Base-by-base conservation (phyloP, 352 stramenopile species). In the Globisporangium iwayamae region DNA sequence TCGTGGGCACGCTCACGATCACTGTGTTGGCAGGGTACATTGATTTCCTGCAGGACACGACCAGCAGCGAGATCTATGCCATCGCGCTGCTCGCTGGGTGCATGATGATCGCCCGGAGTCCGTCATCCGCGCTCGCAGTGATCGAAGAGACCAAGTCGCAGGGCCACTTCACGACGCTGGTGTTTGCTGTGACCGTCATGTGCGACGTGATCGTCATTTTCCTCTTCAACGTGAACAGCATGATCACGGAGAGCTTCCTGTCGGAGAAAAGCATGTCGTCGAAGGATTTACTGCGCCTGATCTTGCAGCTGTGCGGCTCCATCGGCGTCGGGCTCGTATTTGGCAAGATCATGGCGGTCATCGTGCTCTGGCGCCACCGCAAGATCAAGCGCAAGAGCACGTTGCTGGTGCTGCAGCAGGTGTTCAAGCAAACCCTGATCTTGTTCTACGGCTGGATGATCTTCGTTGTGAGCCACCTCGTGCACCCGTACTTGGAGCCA, bases 91-190 rank as follows among this genome's bases (percentile, higher is more conserved):
- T 90, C 7, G 79, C 79, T 8, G 81, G 81, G 0, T 87, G 78
- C 56, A 87, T 90, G 77, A 88, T 89, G 81, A 85, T 87, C 62
- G 81, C 81, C 20, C 78, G 79, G 34, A 87, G 76, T 38, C 81
- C 81, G 43, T 86, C 79, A 10, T 90, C 81, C 9, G 81, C 81
- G 13, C 69, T 90, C 14, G 81, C 81, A 0, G 76, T 90, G 50
- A 87, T 90, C 48, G 76, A 89, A 72, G 79, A 90, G 55, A 85
- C 72, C 34, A 80, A 82, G 48, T 82, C 81, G 0, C 74, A 79
- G 20, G 81, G 81, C 36, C 79, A 85, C 45, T 90, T 90, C 47
- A 90, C 81, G 59, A 90, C 77, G 47, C 70, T 89, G 5, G 70
- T 87, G 22, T 89, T 90, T 52, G 73, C 75, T 0, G 81, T 90